A percentile compares a stretch with the other conserved stretches of the same genome.
phyloP scores from a whole-genome alignment of 1,284 basidiomycete genomes.

The Tilletia walkeri region DNA sequence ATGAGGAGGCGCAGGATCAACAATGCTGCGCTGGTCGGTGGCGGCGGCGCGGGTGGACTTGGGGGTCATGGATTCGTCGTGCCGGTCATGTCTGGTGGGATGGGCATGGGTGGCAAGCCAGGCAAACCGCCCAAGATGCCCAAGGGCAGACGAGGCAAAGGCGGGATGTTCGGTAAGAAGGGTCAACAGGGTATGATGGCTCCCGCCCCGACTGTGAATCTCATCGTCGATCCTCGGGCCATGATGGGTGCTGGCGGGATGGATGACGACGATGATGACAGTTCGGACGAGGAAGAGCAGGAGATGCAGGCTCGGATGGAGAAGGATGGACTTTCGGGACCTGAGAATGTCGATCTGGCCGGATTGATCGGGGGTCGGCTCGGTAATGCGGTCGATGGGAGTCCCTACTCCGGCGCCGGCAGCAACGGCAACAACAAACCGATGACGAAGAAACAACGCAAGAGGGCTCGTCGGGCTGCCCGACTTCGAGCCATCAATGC shows the following conservation, averaged over 20 bases:
- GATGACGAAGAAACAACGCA: slow-evolving; percentile 10
- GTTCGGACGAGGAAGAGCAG: neutral
- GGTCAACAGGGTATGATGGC: neutral
- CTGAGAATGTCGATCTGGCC: slow-evolving; percentile 8
- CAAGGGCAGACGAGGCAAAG: neutral
- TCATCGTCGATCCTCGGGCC: slow-evolving; percentile 15
- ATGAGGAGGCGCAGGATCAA: neutral
- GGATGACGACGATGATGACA: slow-evolving; percentile 11
- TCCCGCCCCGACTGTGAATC: neutral
- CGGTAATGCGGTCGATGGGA: neutral
- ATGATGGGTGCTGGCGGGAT: neutral
- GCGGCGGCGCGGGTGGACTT: neutral
- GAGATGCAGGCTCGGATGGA: neutral
- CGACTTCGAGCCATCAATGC: neutral
- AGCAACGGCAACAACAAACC: neutral
- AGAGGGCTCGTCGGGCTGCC: neutral
- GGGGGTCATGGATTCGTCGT: neutral
- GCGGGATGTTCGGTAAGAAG: neutral
- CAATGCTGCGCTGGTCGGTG: neutral
- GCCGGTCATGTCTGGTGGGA: neutral
- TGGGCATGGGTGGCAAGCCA: neutral
- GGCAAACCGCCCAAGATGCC: slow-evolving; percentile 2
- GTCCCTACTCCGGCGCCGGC: neutral
- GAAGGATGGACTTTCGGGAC: neutral
- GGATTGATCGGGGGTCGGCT: neutral